These are phyloP conservation scores for Prunus mume DNA, from an alignment of 306 rosid species.

Conservation along the genomic window DNA sequence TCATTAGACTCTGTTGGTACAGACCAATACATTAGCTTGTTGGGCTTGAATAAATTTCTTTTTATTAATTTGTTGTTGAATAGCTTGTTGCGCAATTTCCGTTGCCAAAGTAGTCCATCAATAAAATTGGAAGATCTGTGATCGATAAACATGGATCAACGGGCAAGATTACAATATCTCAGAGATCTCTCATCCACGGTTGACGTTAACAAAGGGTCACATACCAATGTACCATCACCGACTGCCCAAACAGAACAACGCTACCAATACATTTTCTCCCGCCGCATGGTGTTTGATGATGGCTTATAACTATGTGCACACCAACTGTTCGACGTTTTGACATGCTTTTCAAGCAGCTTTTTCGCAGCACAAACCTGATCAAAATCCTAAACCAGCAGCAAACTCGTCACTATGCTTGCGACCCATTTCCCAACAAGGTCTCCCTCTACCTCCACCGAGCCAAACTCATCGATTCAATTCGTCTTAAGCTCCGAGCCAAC, in stretches of 20 bases:
- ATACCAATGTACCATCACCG: not conserved
- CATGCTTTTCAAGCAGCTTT: slow-evolving; percentile 33
- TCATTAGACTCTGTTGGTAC: no score
- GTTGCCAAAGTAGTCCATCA: no score
- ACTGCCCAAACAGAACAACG: not conserved
- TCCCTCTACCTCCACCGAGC: slow-evolving; percentile 77
- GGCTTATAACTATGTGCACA: slow-evolving; percentile 1
- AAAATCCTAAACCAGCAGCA: slow-evolving; percentile 40
- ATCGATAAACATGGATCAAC: not conserved
- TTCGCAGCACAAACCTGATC: slow-evolving; percentile 17
- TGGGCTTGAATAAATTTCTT: no score
- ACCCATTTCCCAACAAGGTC: slow-evolving; percentile 65
- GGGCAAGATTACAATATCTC: not conserved
- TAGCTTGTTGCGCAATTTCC: no score
- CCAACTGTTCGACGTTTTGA: slow-evolving; percentile 15
- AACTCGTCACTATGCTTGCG: slow-evolving; percentile 42
- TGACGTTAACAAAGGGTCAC: no score
- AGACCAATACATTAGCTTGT: no score
- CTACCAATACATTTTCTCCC: not conserved
- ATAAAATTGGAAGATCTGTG: not conserved
- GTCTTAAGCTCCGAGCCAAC: slow-evolving; percentile 56
- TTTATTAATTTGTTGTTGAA: no score
- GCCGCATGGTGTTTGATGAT: not conserved
- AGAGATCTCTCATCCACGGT: not conserved
- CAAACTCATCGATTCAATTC: slow-evolving; percentile 66